Evolutionary conservation across 371 early-diverging fungal genomes (phyloP), one percentile per base, ranked within the genome.

Genomic region (Zychaea mexicana): DNA sequence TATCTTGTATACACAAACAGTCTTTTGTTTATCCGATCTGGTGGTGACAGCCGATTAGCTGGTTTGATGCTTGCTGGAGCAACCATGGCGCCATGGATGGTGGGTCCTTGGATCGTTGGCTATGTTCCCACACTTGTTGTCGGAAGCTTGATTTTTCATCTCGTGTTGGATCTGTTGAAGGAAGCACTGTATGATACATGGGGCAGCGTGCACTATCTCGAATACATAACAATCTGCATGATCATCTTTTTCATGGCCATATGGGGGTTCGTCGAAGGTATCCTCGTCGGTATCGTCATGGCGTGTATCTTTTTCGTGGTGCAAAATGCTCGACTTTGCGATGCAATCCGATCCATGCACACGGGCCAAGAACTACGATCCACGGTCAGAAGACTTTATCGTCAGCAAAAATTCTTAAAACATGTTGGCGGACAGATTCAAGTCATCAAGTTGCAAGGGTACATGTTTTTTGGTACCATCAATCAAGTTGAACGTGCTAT

Each of bases 301-400:
- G 96, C 98, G 2, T 96, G 96, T 67, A 76, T 97, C 26, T 96
- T 98, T 76, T 97, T 97, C 74, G 93, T 96, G 3, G 86, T 96
- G 1, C 86, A 92, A 60, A 94, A 96, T 79, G 85, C 93, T 3
- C 86, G 89, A 38, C 79, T 88, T 46, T 71, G 71, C 9, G 85
- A 88, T 39, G 89, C 95, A 28, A 88, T 97, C 59, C 87, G 96
- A 21, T 87, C 87, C 30, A 86, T 84, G 0, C 92, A 88, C 68
- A 89, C 91, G 0, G 96, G 96, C 4, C 77, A 87, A 26, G 82
- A 87, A n/a, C 82, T 93, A 56, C 87, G 93, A 47, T 92, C 94
- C 21, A 94, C 94, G 0, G 96, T 98, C 6, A 89, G 96, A 31
- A 84, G 98, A 9, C 80, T 94, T 10, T 94, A 94, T 69, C 85